A percentile compares a stretch with the other conserved stretches of the same genome.
Conservation (phyloP, 352 stramenopile species). For the Phytophthora rubi region DNA sequence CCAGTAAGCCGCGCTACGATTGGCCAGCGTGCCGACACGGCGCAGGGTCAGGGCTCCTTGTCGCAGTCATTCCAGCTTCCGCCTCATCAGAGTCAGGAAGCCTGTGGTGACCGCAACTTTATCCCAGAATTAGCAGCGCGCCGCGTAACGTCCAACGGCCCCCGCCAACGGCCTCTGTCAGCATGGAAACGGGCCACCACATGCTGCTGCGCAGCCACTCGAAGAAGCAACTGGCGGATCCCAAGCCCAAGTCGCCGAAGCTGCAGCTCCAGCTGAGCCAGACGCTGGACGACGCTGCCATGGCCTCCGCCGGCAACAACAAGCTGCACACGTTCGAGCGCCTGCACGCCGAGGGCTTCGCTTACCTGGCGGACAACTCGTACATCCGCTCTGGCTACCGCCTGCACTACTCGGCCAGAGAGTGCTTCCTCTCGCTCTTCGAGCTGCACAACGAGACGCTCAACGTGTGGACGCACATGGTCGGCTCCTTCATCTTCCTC, state of each 20-base stretch:
- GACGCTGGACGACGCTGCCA: neutral
- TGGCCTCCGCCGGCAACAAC: neutral
- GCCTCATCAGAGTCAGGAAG: conserved; percentile 4
- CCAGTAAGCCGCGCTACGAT: neutral
- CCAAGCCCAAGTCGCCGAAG: conserved; percentile 2
- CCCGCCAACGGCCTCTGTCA: conserved; percentile 10
- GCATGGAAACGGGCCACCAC: conserved; percentile 47
- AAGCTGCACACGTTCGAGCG: conserved; percentile 79
- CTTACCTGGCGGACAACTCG: conserved; percentile 86
- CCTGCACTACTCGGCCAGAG: conserved; percentile 78
- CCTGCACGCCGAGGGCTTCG: conserved; percentile 80
- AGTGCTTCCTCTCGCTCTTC: conserved; percentile 85
- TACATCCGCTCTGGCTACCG: conserved; percentile 89
- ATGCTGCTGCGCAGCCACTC: conserved; percentile 48
- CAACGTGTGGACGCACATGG: conserved; percentile 90
- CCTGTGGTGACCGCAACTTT: neutral
- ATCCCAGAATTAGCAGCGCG: too few species aligned
- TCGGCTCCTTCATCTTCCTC: conserved; percentile 87
- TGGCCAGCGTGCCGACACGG: conserved; percentile 6
- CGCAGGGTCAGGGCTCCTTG: conserved; percentile 4
- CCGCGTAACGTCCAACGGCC: conserved; percentile 22
- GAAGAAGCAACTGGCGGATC: conserved; percentile 19
- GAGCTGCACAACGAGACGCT: conserved; percentile 91
- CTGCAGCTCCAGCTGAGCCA: neutral
- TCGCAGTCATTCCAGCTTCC: conserved; percentile 19